Conservation (phyloP, 176 grass and related monocot genomes). For the Lolium perenne region DNA sequence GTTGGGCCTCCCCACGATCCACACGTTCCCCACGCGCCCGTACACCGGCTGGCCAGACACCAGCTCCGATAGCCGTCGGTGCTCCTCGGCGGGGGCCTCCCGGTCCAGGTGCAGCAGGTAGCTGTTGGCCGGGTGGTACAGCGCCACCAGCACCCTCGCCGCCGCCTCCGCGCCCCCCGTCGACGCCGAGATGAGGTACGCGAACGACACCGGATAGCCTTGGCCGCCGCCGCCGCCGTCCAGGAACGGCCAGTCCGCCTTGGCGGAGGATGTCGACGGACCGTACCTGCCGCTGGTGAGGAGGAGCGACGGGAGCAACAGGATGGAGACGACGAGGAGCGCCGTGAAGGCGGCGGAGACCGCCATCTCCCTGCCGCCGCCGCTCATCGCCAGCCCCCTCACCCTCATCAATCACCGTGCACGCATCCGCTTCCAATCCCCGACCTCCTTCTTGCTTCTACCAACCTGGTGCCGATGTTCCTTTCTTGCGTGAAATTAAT, state of each 20-base stretch:
- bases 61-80: constrained; percentile 58
- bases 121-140: constrained; percentile 93
- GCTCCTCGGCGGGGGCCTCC: constrained; percentile 70
- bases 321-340: constrained; percentile 74
- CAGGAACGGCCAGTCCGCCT: constrained; percentile 15
- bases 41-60: constrained; percentile 62
- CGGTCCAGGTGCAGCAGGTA: constrained; percentile 94
- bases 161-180: constrained; percentile 66
- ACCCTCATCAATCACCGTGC: constrained; percentile 41
- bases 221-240: not conserved
- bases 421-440: constrained; percentile 22
- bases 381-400: constrained; percentile 22
- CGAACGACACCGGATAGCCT: constrained; percentile 77
- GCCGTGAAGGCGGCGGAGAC: constrained; percentile 57
- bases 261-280: not conserved
- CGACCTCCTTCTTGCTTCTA: not conserved
- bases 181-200: constrained; percentile 91
- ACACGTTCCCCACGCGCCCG: constrained; percentile 69
- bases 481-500: not conserved
- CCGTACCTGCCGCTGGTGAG: constrained; percentile 32
- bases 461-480: not conserved
- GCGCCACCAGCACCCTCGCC: constrained; percentile 64
- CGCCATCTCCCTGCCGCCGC: constrained; percentile 53
- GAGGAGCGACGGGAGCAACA: constrained; percentile 72
- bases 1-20: constrained; percentile 80